phyloP scores from a whole-genome alignment of 2,329 filamentous ascomycete species.

The Botrytis fragariae region DNA sequence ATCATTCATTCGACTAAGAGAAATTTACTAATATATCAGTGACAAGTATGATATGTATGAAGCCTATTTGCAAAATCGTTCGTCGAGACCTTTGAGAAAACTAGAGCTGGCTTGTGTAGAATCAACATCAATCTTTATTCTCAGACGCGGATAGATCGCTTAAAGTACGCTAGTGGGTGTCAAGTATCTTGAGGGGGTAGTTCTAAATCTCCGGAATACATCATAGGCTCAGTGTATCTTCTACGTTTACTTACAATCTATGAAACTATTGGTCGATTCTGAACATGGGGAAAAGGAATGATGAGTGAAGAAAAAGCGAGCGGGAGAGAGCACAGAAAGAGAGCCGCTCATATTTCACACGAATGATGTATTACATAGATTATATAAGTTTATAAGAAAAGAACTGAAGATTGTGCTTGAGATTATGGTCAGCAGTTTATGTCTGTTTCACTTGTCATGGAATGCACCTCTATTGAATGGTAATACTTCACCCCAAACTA shows the following conservation, averaged over 20 bases:
- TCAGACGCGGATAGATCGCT: background rate
- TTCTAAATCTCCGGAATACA: too few species aligned
- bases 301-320: background rate
- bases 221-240: too few species aligned
- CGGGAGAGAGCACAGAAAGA: rapidly evolving
- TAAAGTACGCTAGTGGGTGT: background rate
- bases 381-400: too few species aligned
- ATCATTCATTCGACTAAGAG: too few species aligned
- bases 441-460: rapidly evolving
- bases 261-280: too few species aligned
- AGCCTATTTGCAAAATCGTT: background rate
- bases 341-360: background rate
- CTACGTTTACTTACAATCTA: too few species aligned
- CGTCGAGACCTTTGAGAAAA: background rate
- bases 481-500: background rate
- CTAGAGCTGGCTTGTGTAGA: background rate
- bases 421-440: background rate
- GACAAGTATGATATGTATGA: too few species aligned
- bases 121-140: background rate
- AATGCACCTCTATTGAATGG: too few species aligned
- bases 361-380: too few species aligned
- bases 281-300: rapidly evolving
- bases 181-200: background rate
- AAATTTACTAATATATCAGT: too few species aligned
- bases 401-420: rapidly evolving